Conservation (phyloP, 2,329 filamentous ascomycete genomes). For the Amauroascus verrucosus region DNA sequence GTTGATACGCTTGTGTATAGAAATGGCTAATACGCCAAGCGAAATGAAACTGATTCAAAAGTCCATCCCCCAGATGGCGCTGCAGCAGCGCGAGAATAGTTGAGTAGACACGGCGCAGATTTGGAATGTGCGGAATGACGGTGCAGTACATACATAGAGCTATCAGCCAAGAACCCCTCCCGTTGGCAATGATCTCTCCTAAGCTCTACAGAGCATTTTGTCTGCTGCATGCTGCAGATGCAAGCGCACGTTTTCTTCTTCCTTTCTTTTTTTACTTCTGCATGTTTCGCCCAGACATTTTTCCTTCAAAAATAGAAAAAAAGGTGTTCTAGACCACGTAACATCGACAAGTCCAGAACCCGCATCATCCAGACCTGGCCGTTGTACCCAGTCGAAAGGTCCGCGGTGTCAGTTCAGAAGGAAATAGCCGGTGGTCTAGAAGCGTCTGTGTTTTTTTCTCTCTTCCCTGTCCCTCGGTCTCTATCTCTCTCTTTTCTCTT, state of each 20-base stretch:
- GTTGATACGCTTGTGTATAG: not conserved
- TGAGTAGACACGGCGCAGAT: no score
- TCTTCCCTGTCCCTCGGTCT: not conserved
- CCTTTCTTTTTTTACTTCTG: not conserved
- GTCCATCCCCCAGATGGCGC: no score
- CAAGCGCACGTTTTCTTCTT: not conserved
- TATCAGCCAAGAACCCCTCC: no score
- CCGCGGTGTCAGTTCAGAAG: not conserved
- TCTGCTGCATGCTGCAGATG: not conserved
- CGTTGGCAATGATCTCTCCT: not conserved
- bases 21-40: not conserved
- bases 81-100: no score
- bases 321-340: not conserved
- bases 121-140: no score
- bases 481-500: not conserved
- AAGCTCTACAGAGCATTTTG: not conserved
- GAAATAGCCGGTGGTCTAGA: constrained; percentile 1
- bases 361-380: not conserved
- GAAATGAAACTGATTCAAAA: not conserved
- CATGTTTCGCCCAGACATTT: not conserved
- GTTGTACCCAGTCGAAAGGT: not conserved
- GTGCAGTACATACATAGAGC: no score
- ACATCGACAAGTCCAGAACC: not conserved
- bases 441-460: no score
- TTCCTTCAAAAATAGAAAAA: no score